Base-by-base conservation (phyloP, 2,329 filamentous ascomycete species). In the Colletotrichum cereale region DNA sequence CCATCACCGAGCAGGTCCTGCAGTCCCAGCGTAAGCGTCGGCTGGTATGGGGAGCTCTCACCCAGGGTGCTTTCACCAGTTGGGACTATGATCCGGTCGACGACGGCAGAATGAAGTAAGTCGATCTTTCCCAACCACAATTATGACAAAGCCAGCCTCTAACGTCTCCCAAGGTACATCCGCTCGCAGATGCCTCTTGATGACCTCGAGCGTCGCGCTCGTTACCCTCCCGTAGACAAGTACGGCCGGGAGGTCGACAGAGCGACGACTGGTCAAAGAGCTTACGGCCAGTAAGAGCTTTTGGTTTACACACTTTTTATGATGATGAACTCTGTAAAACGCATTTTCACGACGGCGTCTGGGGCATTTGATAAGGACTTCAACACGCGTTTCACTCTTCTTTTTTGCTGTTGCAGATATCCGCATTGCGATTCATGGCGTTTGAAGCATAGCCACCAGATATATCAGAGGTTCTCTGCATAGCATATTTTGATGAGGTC, bases 41-140 rank as follows among this genome's bases (percentile, higher is more conserved):
- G 62, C 83, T 97, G 11, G 92, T 94, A 34, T 97, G 94, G 91
- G 89, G 88, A 50, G 93, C 95, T 0, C 86, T 98, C 74, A 93
- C 90, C 79, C 83, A 91, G 80, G 95, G 95, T 66, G 85, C 85
- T 44, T 94, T 93, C 75, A 92, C 93, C 48, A 89, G 90, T 79
- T 98, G 95, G 95, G 95, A 98, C 81, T 93, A 92, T 82, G 89
- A 95, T 82, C 94, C 94, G 0, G 83, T 87, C 3, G 90, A 93
- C 75, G 89, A 93, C 77, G 92, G 91, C 34, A 84, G 87, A 58
- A 85, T 89, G 75, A 92, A 92, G 86, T 91, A 83, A 82, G 86
- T 82, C 48, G 21, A 29, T 24, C 38, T 53, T 47, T 40, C 44
- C 34, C 42, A 5, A 12, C 7, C 44, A 24, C 47, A 29, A 60